These are phyloP conservation scores for Ophiostoma angusticollis DNA, from an alignment of 2,329 filamentous ascomycete species.

Conservation along the genomic window DNA sequence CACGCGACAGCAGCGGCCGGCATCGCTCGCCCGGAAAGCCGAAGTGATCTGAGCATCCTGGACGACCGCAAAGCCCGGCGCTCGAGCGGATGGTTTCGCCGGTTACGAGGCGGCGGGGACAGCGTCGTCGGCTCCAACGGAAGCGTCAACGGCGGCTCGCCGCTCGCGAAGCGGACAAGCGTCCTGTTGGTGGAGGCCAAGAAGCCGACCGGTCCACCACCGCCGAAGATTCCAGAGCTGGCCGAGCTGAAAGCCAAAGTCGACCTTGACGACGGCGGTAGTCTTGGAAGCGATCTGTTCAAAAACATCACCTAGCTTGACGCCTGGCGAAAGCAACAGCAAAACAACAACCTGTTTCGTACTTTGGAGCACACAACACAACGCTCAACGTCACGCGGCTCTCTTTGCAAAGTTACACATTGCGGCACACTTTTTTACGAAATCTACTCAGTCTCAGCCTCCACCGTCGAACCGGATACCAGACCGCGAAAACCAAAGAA, in stretches of 20 bases:
- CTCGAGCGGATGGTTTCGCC: conserved; percentile 46
- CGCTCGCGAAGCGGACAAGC: conserved; percentile 27
- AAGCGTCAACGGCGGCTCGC: conserved; percentile 15
- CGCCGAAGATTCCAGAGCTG: conserved; percentile 49
- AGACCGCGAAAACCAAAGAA: too few relatives aligned
- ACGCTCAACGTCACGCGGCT: not conserved
- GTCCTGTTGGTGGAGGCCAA: conserved; percentile 27
- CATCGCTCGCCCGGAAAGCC: conserved; percentile 34
- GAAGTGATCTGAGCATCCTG: conserved; percentile 33
- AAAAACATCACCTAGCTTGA: conserved; percentile 39
- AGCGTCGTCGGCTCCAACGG: conserved; percentile 12
- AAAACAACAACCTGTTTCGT: not conserved
- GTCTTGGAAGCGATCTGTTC: conserved; percentile 41
- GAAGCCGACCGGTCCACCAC: conserved; percentile 34
- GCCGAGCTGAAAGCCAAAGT: conserved; percentile 37
- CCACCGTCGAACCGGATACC: too few relatives aligned
- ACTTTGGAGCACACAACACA: too few relatives aligned
- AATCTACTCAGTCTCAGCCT: too few relatives aligned
- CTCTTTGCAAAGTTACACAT: not conserved
- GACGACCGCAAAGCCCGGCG: conserved; percentile 43
- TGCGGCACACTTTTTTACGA: too few relatives aligned
- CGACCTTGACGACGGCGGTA: conserved; percentile 30
- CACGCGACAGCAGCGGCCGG: conserved; percentile 14
- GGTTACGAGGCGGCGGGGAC: conserved; percentile 28
- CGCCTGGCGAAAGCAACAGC: too few relatives aligned